Percentiles rank a stretch among this genome's conserved stretches.
Evolutionary conservation across 768 basidiomycete species (phyloP).

Genomic region (Dioszegia aurantiaca): DNA sequence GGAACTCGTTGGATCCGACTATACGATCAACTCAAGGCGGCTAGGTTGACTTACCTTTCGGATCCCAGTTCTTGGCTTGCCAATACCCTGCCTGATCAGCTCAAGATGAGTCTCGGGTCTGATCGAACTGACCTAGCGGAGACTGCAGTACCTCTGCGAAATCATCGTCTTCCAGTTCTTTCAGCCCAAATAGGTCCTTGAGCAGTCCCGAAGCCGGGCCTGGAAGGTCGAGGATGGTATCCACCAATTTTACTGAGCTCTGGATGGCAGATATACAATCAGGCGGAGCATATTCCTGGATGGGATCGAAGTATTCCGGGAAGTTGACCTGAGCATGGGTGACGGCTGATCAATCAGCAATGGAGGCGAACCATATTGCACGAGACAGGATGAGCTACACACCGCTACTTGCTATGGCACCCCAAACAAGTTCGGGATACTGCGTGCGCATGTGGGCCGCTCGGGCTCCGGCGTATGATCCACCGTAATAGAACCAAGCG

Average conservation of each 20-base stretch:
- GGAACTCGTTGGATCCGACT: slow-evolving; percentile 44
- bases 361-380: neutral
- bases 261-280: slow-evolving; percentile 39
- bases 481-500: slow-evolving; percentile 69
- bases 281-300: slow-evolving; percentile 66
- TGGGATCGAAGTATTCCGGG: slow-evolving; percentile 80
- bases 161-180: slow-evolving; percentile 59
- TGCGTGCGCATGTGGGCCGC: slow-evolving; percentile 85
- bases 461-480: slow-evolving; percentile 89
- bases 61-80: slow-evolving; percentile 88
- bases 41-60: slow-evolving; percentile 52
- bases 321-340: slow-evolving; percentile 77
- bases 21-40: neutral
- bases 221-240: slow-evolving; percentile 32
- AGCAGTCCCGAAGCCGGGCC: slow-evolving; percentile 57
- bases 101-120: neutral
- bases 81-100: slow-evolving; percentile 56
- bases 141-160: slow-evolving; percentile 53
- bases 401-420: slow-evolving; percentile 83
- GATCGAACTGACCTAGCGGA: slow-evolving; percentile 27
- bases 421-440: slow-evolving; percentile 83
- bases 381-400: slow-evolving; percentile 2
- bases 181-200: slow-evolving; percentile 72
- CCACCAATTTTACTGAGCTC: slow-evolving; percentile 32
- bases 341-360: slow-evolving; percentile 58